These are phyloP conservation scores for Lepidium africanum DNA, from an alignment of 345 rosid species.

Conservation along the genomic window DNA sequence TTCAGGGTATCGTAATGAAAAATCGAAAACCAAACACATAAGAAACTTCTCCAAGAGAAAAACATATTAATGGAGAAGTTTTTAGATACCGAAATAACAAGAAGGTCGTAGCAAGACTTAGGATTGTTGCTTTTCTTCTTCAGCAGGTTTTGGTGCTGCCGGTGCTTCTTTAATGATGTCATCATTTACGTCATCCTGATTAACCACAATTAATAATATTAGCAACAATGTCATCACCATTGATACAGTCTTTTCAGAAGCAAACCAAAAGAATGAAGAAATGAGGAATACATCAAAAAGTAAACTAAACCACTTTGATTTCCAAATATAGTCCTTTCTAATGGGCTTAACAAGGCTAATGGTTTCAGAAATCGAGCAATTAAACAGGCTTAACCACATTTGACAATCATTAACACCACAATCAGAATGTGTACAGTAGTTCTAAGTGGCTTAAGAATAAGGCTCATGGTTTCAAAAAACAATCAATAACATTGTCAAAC, in stretches of 20 bases:
- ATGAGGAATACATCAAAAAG: not conserved
- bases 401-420: not conserved
- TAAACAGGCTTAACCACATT: not conserved
- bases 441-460: not conserved
- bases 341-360: not conserved
- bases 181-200: slow-evolving; percentile 75
- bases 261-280: not conserved
- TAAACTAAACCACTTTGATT: not conserved
- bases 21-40: slow-evolving; percentile 36
- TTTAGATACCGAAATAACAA: slow-evolving; percentile 21
- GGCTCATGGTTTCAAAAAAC: not conserved
- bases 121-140: slow-evolving; percentile 47
- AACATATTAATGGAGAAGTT: slow-evolving; percentile 54
- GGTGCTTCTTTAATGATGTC: slow-evolving; percentile 74
- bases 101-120: slow-evolving; percentile 16
- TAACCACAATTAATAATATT: not conserved
- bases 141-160: slow-evolving; percentile 58
- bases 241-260: not conserved
- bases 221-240: not conserved
- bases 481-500: not conserved
- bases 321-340: not conserved
- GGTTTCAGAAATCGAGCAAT: not conserved
- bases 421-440: not conserved
- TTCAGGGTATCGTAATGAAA: slow-evolving; percentile 11
- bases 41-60: slow-evolving; percentile 42